phyloP scores from a whole-genome alignment of 2,329 filamentous ascomycete species.

The Teratosphaeria gauchensis region DNA sequence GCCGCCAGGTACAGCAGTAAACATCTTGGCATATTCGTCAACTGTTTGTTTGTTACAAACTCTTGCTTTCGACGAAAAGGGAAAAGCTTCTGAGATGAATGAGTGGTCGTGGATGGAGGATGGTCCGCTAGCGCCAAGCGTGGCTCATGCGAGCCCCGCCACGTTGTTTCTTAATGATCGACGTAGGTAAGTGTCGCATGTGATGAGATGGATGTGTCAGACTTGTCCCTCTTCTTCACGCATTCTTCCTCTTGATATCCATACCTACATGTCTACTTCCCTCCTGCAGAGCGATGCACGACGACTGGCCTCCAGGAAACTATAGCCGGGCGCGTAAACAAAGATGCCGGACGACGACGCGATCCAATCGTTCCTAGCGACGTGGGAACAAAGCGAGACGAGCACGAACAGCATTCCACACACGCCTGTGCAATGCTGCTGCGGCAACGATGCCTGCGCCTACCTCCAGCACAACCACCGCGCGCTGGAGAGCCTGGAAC shows the following conservation, averaged over 20 bases:
- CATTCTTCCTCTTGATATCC: neutral
- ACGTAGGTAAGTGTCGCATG: neutral
- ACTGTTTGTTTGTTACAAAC: neutral
- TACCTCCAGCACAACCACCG: constrained; percentile 72
- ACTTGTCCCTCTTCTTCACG: neutral
- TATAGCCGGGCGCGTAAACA: neutral
- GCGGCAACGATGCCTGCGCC: constrained; percentile 68
- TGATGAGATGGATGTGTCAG: neutral
- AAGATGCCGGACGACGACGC: constrained; percentile 5
- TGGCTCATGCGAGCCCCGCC: neutral
- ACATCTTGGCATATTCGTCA: neutral
- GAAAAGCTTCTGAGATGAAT: neutral
- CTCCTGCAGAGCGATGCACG: neutral
- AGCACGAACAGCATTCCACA: constrained; percentile 4
- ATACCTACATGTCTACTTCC: neutral
- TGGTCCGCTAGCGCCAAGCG: neutral
- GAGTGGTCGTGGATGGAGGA: neutral
- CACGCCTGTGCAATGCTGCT: constrained; percentile 57
- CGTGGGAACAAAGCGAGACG: constrained; percentile 5
- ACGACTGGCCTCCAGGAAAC: neutral
- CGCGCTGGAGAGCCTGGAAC: constrained; percentile 71
- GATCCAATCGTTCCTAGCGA: constrained; percentile 9
- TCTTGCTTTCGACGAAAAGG: neutral
- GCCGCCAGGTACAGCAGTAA: neutral
- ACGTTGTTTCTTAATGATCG: neutral